Base-by-base conservation (phyloP, 768 basidiomycete species). In the Heimioporus sp. region DNA sequence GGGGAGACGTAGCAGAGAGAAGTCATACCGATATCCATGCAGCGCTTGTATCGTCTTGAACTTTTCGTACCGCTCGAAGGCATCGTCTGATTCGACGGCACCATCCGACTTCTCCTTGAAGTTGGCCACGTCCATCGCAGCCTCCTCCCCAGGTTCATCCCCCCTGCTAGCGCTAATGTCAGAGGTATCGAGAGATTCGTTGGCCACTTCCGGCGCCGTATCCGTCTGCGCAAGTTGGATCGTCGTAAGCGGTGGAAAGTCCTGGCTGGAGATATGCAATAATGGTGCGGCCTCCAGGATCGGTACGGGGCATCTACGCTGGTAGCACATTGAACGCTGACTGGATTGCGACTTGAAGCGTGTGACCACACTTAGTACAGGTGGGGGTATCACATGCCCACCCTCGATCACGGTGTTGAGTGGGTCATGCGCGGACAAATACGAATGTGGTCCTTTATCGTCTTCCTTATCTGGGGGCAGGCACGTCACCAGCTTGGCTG, bases 61-160 rank as follows among this genome's bases (percentile, higher is more conserved):
- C n/a, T 83, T 76, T 65, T 95, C 90, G 63, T 96, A 97, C 36
- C 92, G 78, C 51, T 90, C 90, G 66, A 87, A 96, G 0, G 94
- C 94, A 66, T 96, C 92, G 60, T 92, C 87, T 36, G 89, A 71
- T 5, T 68, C 74, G 4, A 54, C 6, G 32, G 56, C 32, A 11
- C 53, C 47, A 6, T 66, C 60, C 28, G 59, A 59, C 34, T 35
- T 16, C 35, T 24, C 36, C 44, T 48, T 57, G 34, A 46, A 13
- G 10, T 54, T 60, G 15, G 41, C 47, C 3, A 4, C 12, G 16
- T 38, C 52, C 13, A 21, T 21, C 8, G 47, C 16, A 28, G 24
- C 24, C 3, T 28, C 24, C 19, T 36, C 43, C 5, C 8, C 51
- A 11, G 7, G 24, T 28, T 30, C 38, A 20, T 38, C 46, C 4